phyloP scores from a whole-genome alignment of 495 filamentous ascomycete genomes.

The Hyaloscypha bicolor region DNA sequence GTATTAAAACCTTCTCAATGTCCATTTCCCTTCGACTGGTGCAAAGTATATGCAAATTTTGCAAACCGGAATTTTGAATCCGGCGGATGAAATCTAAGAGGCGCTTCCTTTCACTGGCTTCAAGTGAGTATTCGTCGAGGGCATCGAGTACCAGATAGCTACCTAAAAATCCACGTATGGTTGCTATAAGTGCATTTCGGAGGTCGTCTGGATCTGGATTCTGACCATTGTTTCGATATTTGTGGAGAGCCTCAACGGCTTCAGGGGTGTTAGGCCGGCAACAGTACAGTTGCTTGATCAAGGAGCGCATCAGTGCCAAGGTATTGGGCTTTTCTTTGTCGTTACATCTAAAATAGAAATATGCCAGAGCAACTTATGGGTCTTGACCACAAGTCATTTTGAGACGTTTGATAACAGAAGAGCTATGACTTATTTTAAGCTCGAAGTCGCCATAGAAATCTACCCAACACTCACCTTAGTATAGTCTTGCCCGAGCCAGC shows the following conservation, averaged over 20 bases:
- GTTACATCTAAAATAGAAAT: slow-evolving; percentile 40
- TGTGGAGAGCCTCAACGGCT: neutral
- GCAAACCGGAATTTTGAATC: neutral
- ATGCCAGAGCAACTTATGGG: slow-evolving; percentile 15
- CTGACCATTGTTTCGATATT: slow-evolving; percentile 6
- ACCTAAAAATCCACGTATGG: slow-evolving; percentile 19
- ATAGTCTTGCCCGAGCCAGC: slow-evolving; percentile 43
- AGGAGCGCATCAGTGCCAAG: slow-evolving; percentile 12
- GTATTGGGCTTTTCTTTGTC: slow-evolving; percentile 31
- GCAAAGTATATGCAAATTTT: slow-evolving; percentile 30
- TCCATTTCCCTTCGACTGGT: slow-evolving; percentile 35
- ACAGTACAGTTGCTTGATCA: slow-evolving; percentile 21
- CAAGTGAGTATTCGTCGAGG: neutral
- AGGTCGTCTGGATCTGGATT: slow-evolving; percentile 8
- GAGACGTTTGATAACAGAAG: too few species aligned
- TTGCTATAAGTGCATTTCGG: slow-evolving; percentile 13
- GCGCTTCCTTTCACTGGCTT: slow-evolving; percentile 7
- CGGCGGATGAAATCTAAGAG: neutral
- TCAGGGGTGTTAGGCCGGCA: slow-evolving; percentile 7
- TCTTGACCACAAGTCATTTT: neutral
- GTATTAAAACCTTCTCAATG: slow-evolving; percentile 9
- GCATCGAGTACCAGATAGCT: slow-evolving; percentile 16
- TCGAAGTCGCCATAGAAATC: too few species aligned
- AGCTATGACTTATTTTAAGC: too few species aligned
- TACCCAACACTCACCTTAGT: slow-evolving; percentile 22